Conservation (phyloP, 2,329 filamentous ascomycete genomes). For the Fusarium sp. region DNA sequence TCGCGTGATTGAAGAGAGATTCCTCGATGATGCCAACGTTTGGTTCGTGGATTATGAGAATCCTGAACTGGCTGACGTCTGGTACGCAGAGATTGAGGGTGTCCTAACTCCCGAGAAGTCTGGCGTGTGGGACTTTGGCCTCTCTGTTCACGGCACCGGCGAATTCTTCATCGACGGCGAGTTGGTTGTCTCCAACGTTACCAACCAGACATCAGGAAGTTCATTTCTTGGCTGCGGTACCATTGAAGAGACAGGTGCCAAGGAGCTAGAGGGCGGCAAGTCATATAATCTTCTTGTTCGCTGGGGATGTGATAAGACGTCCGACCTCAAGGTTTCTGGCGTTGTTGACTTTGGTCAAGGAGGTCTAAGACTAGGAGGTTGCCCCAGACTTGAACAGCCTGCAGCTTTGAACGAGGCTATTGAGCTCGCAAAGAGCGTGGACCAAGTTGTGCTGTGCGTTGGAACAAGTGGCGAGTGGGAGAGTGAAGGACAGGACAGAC, state of each 20-base stretch:
- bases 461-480: conserved; percentile 35
- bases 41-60: conserved; percentile 47
- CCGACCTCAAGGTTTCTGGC: conserved; percentile 16
- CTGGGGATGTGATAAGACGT: conserved; percentile 27
- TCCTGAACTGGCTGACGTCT: conserved; percentile 33
- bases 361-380: conserved; percentile 28
- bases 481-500: conserved; percentile 28
- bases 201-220: conserved; percentile 47
- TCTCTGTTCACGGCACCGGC: conserved; percentile 49
- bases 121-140: conserved; percentile 48
- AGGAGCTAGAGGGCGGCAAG: conserved; percentile 22
- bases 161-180: conserved; percentile 51
- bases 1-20: conserved; percentile 35
- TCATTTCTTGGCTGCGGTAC: conserved; percentile 52
- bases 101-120: conserved; percentile 34
- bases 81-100: conserved; percentile 43
- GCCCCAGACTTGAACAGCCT: conserved; percentile 20
- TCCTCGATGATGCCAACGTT: conserved; percentile 39
- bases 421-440: conserved; percentile 12
- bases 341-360: conserved; percentile 31
- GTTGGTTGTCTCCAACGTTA: conserved; percentile 47
- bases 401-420: conserved; percentile 24
- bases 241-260: conserved; percentile 45
- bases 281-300: conserved; percentile 23
- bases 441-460: conserved; percentile 32